phyloP scores from a whole-genome alignment of 805 yeast species.

The Wickerhamomyces ciferrii region DNA sequence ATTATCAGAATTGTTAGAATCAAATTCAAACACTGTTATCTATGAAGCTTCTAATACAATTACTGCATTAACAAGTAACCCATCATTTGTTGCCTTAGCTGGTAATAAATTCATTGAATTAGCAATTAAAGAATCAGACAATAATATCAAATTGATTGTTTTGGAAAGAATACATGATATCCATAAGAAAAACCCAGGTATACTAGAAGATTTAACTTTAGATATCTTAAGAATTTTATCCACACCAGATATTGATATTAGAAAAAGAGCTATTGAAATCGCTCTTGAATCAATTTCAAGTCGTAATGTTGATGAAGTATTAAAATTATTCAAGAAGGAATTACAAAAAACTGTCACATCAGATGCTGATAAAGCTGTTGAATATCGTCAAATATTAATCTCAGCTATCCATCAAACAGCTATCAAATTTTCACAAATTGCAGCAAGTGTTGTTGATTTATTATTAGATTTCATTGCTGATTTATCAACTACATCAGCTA shows the following conservation, averaged over 20 bases:
- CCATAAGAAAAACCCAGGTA: constrained; percentile 70
- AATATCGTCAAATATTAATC: constrained; percentile 85
- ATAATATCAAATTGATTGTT: constrained; percentile 89
- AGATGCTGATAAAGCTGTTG: constrained; percentile 72
- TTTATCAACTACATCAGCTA: constrained; percentile 77
- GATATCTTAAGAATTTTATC: constrained; percentile 82
- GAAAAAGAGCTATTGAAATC: constrained; percentile 80
- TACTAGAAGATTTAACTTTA: constrained; percentile 75
- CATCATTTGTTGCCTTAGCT: constrained; percentile 66
- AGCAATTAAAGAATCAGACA: constrained; percentile 91
- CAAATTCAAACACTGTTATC: constrained; percentile 63
- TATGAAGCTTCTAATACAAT: constrained; percentile 90
- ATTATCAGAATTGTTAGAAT: constrained; percentile 66
- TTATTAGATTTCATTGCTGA: constrained; percentile 83
- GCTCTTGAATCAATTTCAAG: constrained; percentile 75
- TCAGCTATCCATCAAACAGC: constrained; percentile 89
- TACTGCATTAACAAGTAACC: constrained; percentile 54
- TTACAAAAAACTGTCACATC: constrained; percentile 65
- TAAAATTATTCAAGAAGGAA: constrained; percentile 88
- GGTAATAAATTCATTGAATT: constrained; percentile 84
- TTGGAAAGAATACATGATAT: constrained; percentile 80
- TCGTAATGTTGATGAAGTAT: constrained; percentile 91
- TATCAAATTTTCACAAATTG: constrained; percentile 82
- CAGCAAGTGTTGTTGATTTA: constrained; percentile 84
- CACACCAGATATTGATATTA: constrained; percentile 89